These are phyloP conservation scores for Xylaria cubensis DNA, from an alignment of 495 filamentous ascomycete species.

Conservation along the genomic window DNA sequence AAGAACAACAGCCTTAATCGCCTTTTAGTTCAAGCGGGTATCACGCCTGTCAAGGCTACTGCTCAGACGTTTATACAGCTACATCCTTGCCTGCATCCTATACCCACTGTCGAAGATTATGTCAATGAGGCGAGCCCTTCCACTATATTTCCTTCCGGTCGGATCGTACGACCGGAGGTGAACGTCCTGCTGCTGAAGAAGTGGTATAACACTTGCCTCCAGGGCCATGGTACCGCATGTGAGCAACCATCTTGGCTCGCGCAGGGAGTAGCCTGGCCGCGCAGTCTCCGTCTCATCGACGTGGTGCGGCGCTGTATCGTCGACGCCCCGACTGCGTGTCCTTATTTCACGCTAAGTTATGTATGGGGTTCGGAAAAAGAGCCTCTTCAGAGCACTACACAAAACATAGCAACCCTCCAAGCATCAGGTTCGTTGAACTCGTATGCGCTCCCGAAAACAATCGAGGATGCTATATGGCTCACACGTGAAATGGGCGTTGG, in stretches of 20 bases:
- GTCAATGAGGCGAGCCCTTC: not conserved
- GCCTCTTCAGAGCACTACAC: slow-evolving; percentile 28
- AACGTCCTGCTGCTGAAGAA: not conserved
- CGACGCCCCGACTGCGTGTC: slow-evolving; percentile 3
- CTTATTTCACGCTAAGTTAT: slow-evolving; percentile 36
- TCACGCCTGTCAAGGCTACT: not conserved
- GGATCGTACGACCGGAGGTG: not conserved
- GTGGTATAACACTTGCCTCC: not conserved
- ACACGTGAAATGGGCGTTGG: slow-evolving; percentile 35
- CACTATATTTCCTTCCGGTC: not conserved
- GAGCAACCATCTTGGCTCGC: not conserved
- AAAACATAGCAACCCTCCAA: slow-evolving; percentile 4
- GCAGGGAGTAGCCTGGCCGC: not conserved
- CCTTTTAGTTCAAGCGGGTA: not conserved
- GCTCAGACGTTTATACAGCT: slow-evolving; percentile 1
- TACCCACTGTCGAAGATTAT: not conserved
- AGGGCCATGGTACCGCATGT: not conserved
- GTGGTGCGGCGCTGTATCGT: slow-evolving; percentile 20
- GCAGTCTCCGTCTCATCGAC: not conserved
- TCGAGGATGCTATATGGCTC: slow-evolving; percentile 40
- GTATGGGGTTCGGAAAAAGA: slow-evolving; percentile 33
- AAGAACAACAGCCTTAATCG: not conserved
- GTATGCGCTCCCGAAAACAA: not conserved
- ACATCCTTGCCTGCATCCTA: slow-evolving; percentile 3
- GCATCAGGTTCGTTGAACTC: not conserved